Evolutionary conservation across 345 rosid species (phyloP).

Genomic region (Gynandropsis gynandra): DNA sequence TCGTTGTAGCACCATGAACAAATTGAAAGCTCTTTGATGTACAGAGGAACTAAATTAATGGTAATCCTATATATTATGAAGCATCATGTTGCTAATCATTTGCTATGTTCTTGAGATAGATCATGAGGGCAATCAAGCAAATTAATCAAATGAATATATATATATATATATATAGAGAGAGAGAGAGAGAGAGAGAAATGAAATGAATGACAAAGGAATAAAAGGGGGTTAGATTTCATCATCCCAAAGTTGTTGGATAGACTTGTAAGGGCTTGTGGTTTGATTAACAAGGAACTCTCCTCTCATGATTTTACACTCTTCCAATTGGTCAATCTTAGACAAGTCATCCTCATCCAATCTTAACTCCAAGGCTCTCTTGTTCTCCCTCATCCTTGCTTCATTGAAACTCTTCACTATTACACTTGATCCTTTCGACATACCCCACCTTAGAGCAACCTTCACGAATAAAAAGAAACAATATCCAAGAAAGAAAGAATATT

Average conservation of each 20-base stretch:
- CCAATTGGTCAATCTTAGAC: conserved; percentile 42
- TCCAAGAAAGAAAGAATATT: no score
- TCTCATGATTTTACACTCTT: conserved; percentile 73
- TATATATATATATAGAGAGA: no score
- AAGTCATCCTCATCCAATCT: conserved; percentile 49
- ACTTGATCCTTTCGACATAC: conserved; percentile 70
- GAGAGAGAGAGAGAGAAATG: no score
- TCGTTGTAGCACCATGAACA: conserved; percentile 21
- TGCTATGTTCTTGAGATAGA: no score
- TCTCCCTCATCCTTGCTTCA: conserved; percentile 52
- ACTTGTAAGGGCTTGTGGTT: conserved; percentile 71
- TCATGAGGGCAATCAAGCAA: no score
- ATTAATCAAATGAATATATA: no score
- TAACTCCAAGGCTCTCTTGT: conserved; percentile 46
- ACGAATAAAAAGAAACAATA: conserved; percentile 5
- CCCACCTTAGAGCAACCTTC: conserved; percentile 85
- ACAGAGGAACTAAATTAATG: conserved; percentile 37
- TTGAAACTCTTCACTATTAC: conserved; percentile 79
- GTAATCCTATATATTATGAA: no score
- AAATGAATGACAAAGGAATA: neutral
- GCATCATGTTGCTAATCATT: no score
- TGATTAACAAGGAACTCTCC: conserved; percentile 62
- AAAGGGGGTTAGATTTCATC: conserved; percentile 43
- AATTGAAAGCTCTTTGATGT: conserved; percentile 34
- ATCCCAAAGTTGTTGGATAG: conserved; percentile 70